Evolutionary conservation across 176 grass and related monocot species (phyloP).

Genomic region (Lolium rigidum): DNA sequence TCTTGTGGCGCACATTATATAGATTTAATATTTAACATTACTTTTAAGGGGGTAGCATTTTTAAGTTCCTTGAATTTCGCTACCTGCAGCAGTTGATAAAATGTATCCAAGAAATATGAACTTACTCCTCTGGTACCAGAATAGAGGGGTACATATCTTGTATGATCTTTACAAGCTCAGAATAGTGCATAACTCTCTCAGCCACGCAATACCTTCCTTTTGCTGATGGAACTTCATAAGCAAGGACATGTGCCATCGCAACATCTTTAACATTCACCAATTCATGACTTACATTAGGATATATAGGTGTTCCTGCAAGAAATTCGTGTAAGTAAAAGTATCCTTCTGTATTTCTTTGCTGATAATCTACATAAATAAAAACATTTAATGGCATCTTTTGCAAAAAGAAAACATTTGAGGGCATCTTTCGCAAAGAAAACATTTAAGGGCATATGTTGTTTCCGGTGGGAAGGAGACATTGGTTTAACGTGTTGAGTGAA

Average conservation of each 20-base stretch:
- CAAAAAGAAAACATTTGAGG: too few species aligned
- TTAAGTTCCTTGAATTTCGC: too few species aligned
- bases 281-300: conserved; percentile 44
- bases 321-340: not conserved
- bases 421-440: not conserved
- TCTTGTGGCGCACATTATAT: too few species aligned
- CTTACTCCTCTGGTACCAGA: conserved; percentile 55
- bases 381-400: not conserved
- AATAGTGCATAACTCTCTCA: conserved; percentile 57
- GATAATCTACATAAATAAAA: not conserved
- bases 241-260: conserved; percentile 61
- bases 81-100: not conserved
- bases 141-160: conserved; percentile 39
- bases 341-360: not conserved
- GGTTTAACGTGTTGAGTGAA: not conserved
- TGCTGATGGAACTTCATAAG: conserved; percentile 56
- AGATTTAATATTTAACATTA: too few species aligned
- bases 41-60: too few species aligned
- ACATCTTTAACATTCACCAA: conserved; percentile 69
- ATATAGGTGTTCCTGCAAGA: conserved; percentile 54
- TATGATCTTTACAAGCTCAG: conserved; percentile 47
- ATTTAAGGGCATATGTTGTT: not conserved
- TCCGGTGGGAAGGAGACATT: not conserved
- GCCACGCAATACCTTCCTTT: conserved; percentile 63
- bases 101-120: not conserved